Evolutionary conservation across 805 yeast species (phyloP).

Genomic region (Schwanniomyces pseudopolymorphus): DNA sequence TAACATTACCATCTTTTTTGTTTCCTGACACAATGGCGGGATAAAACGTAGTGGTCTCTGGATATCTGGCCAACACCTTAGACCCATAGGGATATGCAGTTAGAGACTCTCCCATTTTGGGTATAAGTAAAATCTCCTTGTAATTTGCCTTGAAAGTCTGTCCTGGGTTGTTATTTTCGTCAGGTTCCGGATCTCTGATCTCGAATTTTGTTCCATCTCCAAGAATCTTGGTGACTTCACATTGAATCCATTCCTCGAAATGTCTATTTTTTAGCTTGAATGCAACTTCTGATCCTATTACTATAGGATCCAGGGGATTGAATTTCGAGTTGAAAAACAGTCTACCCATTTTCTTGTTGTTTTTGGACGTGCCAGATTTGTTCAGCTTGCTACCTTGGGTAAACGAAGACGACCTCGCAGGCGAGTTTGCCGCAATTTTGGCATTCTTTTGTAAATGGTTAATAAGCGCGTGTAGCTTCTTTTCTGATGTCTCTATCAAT

Average conservation of each 20-base stretch:
- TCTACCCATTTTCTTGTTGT: slow-evolving; percentile 34
- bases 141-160: slow-evolving; percentile 79
- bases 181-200: slow-evolving; percentile 98
- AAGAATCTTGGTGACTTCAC: slow-evolving; percentile 78
- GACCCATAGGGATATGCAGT: slow-evolving; percentile 69
- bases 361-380: slow-evolving; percentile 13
- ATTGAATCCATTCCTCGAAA: slow-evolving; percentile 94
- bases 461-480: slow-evolving; percentile 50
- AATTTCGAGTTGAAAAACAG: slow-evolving; percentile 53
- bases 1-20: slow-evolving; percentile 71
- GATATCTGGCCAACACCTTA: slow-evolving; percentile 88
- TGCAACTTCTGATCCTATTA: slow-evolving; percentile 82
- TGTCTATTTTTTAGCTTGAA: slow-evolving; percentile 70
- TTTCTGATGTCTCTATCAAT: slow-evolving; percentile 36
- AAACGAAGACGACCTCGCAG: slow-evolving; percentile 7
- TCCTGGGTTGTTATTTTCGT: slow-evolving; percentile 86
- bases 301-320: slow-evolving; percentile 58
- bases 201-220: slow-evolving; percentile 77
- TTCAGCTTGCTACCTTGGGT: slow-evolving; percentile 3
- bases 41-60: slow-evolving; percentile 96
- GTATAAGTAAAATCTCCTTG: slow-evolving; percentile 76
- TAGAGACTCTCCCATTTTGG: slow-evolving; percentile 49
- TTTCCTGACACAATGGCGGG: slow-evolving; percentile 88
- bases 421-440: slow-evolving; percentile 1
- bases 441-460: slow-evolving; percentile 22